Evolutionary conservation across 176 grass and related monocot genomes (phyloP).

Genomic region (Microstegium vimineum): DNA sequence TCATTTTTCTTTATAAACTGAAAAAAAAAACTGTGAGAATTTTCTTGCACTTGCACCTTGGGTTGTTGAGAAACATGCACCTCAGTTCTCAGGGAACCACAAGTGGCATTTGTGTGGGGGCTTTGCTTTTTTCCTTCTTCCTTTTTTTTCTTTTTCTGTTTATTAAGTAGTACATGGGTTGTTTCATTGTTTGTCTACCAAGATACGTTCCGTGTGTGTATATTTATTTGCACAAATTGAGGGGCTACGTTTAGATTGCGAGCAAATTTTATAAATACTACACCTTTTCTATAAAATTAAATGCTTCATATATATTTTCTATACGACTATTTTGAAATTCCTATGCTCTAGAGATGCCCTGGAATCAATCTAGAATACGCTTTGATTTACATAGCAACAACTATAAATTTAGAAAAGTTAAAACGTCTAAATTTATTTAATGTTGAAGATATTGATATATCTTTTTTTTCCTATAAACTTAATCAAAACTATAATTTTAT

Average conservation of each 20-base stretch:
- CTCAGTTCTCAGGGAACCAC: background rate
- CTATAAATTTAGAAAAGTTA: too few relatives aligned
- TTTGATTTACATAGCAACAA: too few relatives aligned
- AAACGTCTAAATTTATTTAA: background rate
- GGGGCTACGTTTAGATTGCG: background rate
- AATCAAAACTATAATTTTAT: too few relatives aligned
- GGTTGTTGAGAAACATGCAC: background rate
- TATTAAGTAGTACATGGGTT: background rate
- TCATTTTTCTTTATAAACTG: too few relatives aligned
- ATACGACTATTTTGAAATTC: background rate
- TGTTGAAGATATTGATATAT: too few relatives aligned
- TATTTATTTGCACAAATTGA: background rate
- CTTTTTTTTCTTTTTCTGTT: too few relatives aligned
- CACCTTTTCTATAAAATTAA: background rate
- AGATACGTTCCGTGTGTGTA: background rate
- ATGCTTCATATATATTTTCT: too few relatives aligned
- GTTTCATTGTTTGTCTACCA: background rate
- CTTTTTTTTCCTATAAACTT: too few relatives aligned
- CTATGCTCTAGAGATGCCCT: background rate
- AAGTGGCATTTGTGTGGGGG: background rate
- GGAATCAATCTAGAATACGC: background rate
- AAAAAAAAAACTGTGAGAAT: background rate
- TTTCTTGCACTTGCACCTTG: background rate
- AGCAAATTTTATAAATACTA: too few relatives aligned
- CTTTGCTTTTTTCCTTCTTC: too few relatives aligned